Percentiles rank a stretch among this genome's conserved stretches.
phyloP scores from a whole-genome alignment of 306 rosid genomes.

The Inga leiocalycina region DNA sequence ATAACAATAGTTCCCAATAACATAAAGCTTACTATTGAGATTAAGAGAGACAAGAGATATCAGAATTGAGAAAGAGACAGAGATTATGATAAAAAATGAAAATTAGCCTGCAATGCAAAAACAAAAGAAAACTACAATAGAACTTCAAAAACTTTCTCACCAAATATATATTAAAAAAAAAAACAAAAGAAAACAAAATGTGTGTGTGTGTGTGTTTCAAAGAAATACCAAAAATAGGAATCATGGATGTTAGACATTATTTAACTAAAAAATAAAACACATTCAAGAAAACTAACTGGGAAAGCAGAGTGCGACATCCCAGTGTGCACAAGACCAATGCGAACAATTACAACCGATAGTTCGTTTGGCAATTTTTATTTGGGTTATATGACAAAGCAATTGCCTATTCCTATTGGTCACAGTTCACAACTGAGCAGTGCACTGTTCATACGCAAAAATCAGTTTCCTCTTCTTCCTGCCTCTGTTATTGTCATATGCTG shows the following conservation, averaged over 20 bases:
- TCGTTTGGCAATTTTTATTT: background rate
- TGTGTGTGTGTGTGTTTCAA: background rate
- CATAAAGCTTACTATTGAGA: background rate
- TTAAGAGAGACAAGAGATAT: conserved; percentile 9
- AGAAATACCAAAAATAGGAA: background rate
- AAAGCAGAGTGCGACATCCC: background rate
- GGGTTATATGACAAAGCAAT: background rate
- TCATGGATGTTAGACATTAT: background rate
- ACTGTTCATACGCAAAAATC: background rate
- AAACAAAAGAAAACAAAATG: background rate
- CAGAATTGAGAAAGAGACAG: conserved; percentile 14
- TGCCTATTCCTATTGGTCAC: background rate
- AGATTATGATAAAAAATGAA: conserved; percentile 6
- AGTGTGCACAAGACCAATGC: background rate
- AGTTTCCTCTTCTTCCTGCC: background rate
- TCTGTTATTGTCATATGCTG: background rate
- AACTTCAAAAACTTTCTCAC: background rate
- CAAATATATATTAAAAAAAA: background rate
- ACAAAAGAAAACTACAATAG: conserved; percentile 5
- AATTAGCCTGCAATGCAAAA: background rate
- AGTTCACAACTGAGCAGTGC: conserved; percentile 1
- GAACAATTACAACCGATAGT: background rate
- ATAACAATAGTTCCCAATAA: conserved; percentile 12
- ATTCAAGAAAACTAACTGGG: background rate
- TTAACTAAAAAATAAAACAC: background rate